Evolutionary conservation across 192 early-diverging fungal species (phyloP), one percentile per base, ranked within the genome.

Genomic region (Podila verticillata): DNA sequence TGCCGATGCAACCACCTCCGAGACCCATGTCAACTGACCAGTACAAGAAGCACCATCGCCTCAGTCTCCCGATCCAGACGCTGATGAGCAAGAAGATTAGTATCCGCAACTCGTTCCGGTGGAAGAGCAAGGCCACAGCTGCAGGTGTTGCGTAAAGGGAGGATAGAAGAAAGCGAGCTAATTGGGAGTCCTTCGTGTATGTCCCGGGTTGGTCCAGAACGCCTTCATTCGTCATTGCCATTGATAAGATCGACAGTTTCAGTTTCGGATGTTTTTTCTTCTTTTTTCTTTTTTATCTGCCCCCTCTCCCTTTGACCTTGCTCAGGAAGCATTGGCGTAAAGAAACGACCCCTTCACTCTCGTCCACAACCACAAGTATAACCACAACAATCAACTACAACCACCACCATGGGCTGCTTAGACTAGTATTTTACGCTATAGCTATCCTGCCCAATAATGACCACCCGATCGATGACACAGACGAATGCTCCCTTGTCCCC

Each of bases 81-180:
- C 26, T 79, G 34, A 63, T 74, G 66, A 72, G 69, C 22, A 79
- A 79, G 65, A 51, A 64, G 13, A 66, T 79, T n/a, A 72, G 69
- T 54, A 58, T 79, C 10, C 63, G 69, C 0, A 49, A 63, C 9
- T 31, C 75, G 13, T 72, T 79, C 35, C 68, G 75, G 28, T 72
- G 75, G 69, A 71, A 70, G 7, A 64, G 75, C 12, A 30, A 58
- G 39, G 39, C 69, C 47, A 28, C 68, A 5, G 54, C 63, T n/a
- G 63, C 58, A 44, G 39, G 39, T 54, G 51, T 54, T 54, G 51
- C 51, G 24, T 54, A 54, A n/a, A 54, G 8, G 5, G 49, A 54
- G n/a, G 51, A 24, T 9, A 24, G 49, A 47, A 51, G 22, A 51
- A 51, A 22, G 22, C 7, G 49, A 54, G 7, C 6, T n/a, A 26